These are phyloP conservation scores for Serpula lacrymans DNA, from an alignment of 768 basidiomycete species.

Conservation along the genomic window DNA sequence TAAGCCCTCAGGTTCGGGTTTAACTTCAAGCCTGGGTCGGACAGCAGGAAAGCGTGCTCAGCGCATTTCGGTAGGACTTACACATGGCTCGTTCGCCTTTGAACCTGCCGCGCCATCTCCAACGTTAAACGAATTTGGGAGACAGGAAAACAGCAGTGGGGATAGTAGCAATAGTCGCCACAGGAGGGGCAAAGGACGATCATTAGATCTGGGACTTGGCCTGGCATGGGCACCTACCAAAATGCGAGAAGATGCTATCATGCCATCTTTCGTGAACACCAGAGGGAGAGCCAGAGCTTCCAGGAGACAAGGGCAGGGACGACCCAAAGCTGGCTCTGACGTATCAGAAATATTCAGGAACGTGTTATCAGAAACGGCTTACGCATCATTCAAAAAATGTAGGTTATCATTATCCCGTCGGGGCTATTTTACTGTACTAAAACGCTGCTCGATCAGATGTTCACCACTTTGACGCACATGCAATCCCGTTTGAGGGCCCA, in stretches of 20 bases:
- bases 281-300: slow-evolving; percentile 18
- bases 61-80: no score
- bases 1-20: slow-evolving; percentile 32
- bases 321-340: slow-evolving; percentile 20
- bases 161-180: no score
- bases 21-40: slow-evolving; percentile 58
- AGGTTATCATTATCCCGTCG: slow-evolving; percentile 23
- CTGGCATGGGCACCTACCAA: slow-evolving; percentile 70
- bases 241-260: slow-evolving; percentile 62
- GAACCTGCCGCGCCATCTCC: slow-evolving; percentile 63
- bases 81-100: slow-evolving; percentile 64
- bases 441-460: slow-evolving; percentile 60
- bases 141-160: slow-evolving; percentile 16
- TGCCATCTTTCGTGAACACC: slow-evolving; percentile 37
- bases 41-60: slow-evolving; percentile 39
- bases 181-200: slow-evolving; percentile 56
- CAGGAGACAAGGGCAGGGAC: slow-evolving; percentile 23
- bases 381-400: slow-evolving; percentile 60
- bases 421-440: slow-evolving; percentile 10
- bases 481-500: slow-evolving; percentile 74
- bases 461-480: slow-evolving; percentile 68
- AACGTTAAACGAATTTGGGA: slow-evolving; percentile 17
- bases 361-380: slow-evolving; percentile 32
- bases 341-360: slow-evolving; percentile 37
- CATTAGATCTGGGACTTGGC: slow-evolving; percentile 66